Conservation (phyloP, 192 early-diverging fungal species). For the Backusella macrospora region DNA sequence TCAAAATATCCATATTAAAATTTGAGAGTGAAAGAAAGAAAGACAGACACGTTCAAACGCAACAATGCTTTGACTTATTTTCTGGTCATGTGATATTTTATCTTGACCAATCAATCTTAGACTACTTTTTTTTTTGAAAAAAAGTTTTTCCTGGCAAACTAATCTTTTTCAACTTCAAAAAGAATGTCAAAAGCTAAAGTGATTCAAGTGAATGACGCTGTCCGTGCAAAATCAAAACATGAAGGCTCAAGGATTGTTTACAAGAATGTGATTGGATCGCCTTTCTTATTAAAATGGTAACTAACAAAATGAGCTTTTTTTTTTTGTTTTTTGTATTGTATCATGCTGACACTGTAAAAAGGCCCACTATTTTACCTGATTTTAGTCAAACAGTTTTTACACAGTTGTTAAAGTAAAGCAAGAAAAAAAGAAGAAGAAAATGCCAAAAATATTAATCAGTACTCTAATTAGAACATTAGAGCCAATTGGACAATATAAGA, state of each 20-base stretch:
- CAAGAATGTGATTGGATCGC: conserved; percentile 22
- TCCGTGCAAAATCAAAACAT: not conserved
- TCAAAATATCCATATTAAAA: conserved; percentile 49
- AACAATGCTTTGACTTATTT: not conserved
- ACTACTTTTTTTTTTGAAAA: not conserved
- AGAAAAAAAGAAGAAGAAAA: not conserved
- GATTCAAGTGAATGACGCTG: not conserved
- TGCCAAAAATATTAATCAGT: not conserved
- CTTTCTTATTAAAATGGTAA: conserved; percentile 25
- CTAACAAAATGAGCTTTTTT: not conserved
- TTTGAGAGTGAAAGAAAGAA: not conserved
- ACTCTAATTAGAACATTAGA: conserved; percentile 2
- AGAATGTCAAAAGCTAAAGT: not conserved
- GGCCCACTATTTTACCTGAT: conserved; percentile 3
- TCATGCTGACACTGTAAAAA: not conserved
- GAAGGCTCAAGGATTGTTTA: not conserved
- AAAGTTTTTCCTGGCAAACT: no score
- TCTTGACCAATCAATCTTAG: no score
- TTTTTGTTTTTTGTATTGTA: not conserved
- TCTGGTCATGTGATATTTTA: no score
- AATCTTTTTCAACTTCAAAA: not conserved
- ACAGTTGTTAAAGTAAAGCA: not conserved
- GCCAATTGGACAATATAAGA: conserved; percentile 21
- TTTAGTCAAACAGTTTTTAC: not conserved
- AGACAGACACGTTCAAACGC: not conserved